Evolutionary conservation across 805 yeast genomes (phyloP).

Genomic region (Nakazawaea ambrosiae): DNA sequence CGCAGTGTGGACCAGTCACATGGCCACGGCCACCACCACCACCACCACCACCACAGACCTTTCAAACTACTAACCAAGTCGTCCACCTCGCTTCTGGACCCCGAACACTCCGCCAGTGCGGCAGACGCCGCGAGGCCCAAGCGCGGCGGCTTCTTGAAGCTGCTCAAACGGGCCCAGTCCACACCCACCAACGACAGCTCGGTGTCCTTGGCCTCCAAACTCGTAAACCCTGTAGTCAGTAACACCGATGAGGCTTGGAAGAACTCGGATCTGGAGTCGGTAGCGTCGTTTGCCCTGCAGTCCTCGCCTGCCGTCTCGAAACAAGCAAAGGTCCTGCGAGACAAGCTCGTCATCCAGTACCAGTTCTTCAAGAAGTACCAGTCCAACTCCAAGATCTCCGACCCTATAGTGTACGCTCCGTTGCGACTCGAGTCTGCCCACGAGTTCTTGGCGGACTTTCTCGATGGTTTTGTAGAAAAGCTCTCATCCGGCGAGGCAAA

Average conservation of each 20-base stretch:
- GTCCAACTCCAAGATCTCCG: conserved; percentile 1
- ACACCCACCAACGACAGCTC: not conserved
- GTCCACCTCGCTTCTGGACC: not conserved
- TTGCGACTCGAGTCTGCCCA: conserved; percentile 3
- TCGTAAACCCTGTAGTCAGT: not conserved
- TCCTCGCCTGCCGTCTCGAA: not conserved
- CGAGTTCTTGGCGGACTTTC: conserved; percentile 1
- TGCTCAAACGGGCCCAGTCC: not conserved
- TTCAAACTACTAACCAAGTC: not conserved
- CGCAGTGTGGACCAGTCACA: not conserved
- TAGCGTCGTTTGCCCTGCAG: not conserved
- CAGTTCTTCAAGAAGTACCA: conserved; percentile 8
- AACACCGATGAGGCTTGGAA: not conserved
- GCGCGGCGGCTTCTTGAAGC: no score
- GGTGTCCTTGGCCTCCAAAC: not conserved
- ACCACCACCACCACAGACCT: not conserved
- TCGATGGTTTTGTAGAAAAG: not conserved
- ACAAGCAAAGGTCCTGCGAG: not conserved
- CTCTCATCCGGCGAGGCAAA: not conserved
- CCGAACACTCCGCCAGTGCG: no score
- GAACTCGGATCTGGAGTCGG: not conserved
- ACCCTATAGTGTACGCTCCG: conserved; percentile 10
- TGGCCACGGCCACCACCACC: not conserved
- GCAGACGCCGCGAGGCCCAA: no score
- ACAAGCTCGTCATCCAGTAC: not conserved